phyloP scores from a whole-genome alignment of 2,329 filamentous ascomycete genomes.

The Knufia fluminis region DNA sequence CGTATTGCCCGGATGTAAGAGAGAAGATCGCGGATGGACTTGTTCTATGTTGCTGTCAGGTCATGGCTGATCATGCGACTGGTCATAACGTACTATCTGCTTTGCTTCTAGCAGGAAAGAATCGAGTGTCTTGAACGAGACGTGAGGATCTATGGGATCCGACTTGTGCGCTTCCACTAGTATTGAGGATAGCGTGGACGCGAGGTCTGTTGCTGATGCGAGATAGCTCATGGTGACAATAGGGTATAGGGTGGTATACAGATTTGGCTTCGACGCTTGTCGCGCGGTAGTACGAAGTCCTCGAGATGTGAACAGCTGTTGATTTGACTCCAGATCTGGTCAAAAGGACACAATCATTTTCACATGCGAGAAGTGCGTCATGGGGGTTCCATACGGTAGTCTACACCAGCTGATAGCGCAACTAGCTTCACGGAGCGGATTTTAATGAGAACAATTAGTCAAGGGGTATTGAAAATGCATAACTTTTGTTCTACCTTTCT shows the following conservation, averaged over 20 bases:
- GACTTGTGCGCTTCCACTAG: conserved; percentile 18
- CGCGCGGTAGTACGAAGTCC: not conserved
- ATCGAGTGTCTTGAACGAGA: conserved; percentile 46
- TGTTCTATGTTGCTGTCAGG: conserved; percentile 51
- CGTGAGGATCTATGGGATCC: conserved; percentile 5
- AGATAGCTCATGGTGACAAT: not conserved
- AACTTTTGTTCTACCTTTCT: no score
- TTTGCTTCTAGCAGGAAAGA: conserved; percentile 91
- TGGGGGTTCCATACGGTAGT: not conserved
- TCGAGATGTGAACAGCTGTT: not conserved
- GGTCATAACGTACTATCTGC: conserved; percentile 58
- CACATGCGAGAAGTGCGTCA: not conserved
- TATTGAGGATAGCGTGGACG: conserved; percentile 15
- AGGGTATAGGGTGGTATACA: not conserved
- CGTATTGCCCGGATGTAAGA: conserved; percentile 73
- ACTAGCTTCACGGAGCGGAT: no score
- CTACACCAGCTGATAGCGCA: no score
- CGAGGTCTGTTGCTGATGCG: conserved; percentile 11
- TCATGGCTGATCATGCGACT: not conserved
- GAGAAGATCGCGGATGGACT: conserved; percentile 72
- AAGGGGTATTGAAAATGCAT: no score
- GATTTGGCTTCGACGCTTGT: no score
- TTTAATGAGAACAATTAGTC: no score
- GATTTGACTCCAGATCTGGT: not conserved
- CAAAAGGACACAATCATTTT: not conserved